Percentiles rank a stretch among this genome's conserved stretches.
Evolutionary conservation across 495 filamentous ascomycete genomes (phyloP).

Genomic region (Chaetomium cochliodes): DNA sequence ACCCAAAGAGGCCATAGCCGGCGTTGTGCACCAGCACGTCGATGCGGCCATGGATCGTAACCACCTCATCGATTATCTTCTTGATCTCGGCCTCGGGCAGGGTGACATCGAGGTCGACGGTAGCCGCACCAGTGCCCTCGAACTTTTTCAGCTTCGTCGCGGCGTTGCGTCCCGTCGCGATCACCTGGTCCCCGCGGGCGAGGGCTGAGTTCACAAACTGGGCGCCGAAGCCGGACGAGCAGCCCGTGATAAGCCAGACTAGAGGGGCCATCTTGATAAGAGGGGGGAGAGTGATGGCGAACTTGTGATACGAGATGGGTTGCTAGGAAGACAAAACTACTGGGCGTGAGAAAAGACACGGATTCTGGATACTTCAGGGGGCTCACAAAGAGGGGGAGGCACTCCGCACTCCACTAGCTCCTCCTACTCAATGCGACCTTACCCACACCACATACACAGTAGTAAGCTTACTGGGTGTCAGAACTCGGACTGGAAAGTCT

Average conservation of each 20-base stretch:
- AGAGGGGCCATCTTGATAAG: constrained; percentile 12
- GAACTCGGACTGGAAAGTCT: no score
- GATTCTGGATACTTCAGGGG: no score
- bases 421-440: no score
- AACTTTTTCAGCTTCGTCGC: constrained; percentile 5
- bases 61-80: constrained; percentile 30
- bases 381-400: no score
- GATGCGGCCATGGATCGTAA: constrained; percentile 39
- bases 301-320: no score
- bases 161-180: constrained; percentile 41
- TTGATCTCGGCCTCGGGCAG: constrained; percentile 34
- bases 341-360: no score
- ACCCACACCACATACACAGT: no score
- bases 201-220: constrained; percentile 45
- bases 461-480: no score
- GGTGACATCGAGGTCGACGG: constrained; percentile 41
- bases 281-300: not conserved
- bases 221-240: constrained; percentile 54
- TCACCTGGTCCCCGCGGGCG: constrained; percentile 45
- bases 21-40: constrained; percentile 55
- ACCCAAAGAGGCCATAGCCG: constrained; percentile 44
- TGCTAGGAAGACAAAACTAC: no score
- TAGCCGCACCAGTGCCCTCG: constrained; percentile 11
- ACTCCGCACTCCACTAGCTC: no score
- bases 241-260: constrained; percentile 53